Evolutionary conservation across 495 filamentous ascomycete species (phyloP).

Genomic region (Hypoxylon cercidicola): DNA sequence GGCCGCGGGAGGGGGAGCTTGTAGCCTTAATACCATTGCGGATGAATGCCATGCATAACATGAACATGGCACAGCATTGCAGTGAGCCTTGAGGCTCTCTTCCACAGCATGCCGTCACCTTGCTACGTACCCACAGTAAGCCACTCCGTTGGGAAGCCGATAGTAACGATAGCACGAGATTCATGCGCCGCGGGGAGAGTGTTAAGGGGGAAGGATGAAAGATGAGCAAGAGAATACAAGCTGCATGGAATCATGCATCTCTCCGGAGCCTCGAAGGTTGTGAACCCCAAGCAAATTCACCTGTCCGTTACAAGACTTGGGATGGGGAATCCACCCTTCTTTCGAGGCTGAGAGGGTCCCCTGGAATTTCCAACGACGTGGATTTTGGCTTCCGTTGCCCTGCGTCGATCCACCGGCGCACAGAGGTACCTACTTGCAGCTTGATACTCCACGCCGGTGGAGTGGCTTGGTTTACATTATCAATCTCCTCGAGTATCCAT

Average conservation of each 20-base stretch:
- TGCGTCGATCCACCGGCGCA: slow-evolving; percentile 43
- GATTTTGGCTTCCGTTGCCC: slow-evolving; percentile 41
- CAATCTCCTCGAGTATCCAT: slow-evolving; percentile 6
- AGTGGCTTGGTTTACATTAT: slow-evolving; percentile 16
- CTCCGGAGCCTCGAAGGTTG: slow-evolving; percentile 42
- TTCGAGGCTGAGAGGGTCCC: slow-evolving; percentile 23
- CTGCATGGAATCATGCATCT: slow-evolving; percentile 48
- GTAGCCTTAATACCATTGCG: slow-evolving; percentile 22
- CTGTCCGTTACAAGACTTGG: slow-evolving; percentile 3
- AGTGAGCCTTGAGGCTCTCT: slow-evolving; percentile 49
- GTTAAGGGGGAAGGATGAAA: slow-evolving; percentile 9
- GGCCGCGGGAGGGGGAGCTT: background rate
- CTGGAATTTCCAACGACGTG: slow-evolving; percentile 43
- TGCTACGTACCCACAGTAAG: slow-evolving; percentile 45
- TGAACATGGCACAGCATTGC: slow-evolving; percentile 45
- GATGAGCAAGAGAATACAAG: slow-evolving; percentile 32
- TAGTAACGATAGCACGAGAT: slow-evolving; percentile 52
- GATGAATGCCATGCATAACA: slow-evolving; percentile 45
- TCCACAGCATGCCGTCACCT: slow-evolving; percentile 46
- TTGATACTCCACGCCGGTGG: slow-evolving; percentile 23
- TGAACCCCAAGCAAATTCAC: slow-evolving; percentile 27
- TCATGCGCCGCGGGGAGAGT: slow-evolving; percentile 30
- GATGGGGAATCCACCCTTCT: slow-evolving; percentile 20
- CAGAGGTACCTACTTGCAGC: slow-evolving; percentile 38
- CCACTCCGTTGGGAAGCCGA: slow-evolving; percentile 41